Conservation (phyloP, 2,329 filamentous ascomycete genomes). For the Fusarium concolor region DNA sequence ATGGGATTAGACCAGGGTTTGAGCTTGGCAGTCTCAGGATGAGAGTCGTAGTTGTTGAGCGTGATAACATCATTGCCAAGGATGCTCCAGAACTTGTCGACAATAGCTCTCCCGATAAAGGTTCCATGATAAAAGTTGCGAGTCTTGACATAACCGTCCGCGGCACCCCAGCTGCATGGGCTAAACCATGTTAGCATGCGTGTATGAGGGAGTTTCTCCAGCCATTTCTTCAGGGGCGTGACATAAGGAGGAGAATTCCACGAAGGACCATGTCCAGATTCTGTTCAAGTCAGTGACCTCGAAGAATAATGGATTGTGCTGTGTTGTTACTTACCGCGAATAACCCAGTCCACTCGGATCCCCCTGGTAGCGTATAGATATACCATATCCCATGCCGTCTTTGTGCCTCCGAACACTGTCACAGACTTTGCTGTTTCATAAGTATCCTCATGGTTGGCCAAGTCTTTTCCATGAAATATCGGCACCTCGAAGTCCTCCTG, state of each 20-base stretch:
- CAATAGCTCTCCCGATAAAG: slow-evolving; percentile 60
- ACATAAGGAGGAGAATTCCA: slow-evolving; percentile 69
- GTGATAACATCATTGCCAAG: slow-evolving; percentile 59
- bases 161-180: slow-evolving; percentile 72
- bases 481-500: slow-evolving; percentile 58
- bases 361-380: slow-evolving; percentile 69
- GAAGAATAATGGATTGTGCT: background rate
- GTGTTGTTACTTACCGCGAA: slow-evolving; percentile 57
- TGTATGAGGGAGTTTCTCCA: slow-evolving; percentile 66
- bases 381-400: slow-evolving; percentile 74
- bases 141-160: slow-evolving; percentile 62
- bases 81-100: slow-evolving; percentile 57
- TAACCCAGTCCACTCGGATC: slow-evolving; percentile 69
- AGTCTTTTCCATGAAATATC: slow-evolving; percentile 63
- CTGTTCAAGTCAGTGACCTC: slow-evolving; percentile 30
- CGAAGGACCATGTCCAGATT: slow-evolving; percentile 64
- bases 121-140: slow-evolving; percentile 65
- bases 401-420: slow-evolving; percentile 71
- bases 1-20: slow-evolving; percentile 56
- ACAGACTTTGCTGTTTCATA: slow-evolving; percentile 57
- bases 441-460: slow-evolving; percentile 55
- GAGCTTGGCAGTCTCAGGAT: slow-evolving; percentile 54
- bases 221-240: slow-evolving; percentile 69
- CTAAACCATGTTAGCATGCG: slow-evolving; percentile 74
- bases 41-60: slow-evolving; percentile 58